Evolutionary conservation across 257 asterid species (phyloP).

Genomic region (Gentiana dahurica): DNA sequence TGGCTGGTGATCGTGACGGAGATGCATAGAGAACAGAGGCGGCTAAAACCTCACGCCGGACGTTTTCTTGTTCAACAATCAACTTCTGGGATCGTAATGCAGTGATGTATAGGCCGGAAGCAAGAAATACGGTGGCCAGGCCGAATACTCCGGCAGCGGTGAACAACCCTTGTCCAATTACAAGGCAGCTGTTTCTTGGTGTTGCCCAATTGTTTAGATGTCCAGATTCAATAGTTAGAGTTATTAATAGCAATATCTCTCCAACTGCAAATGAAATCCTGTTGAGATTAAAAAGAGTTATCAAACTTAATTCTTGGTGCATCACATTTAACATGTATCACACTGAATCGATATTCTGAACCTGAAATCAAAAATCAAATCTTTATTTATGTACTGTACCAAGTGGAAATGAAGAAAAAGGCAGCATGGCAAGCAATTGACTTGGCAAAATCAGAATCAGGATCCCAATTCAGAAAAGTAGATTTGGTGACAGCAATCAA

Average conservation of each 20-base stretch:
- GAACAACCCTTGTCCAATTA: conserved; percentile 54
- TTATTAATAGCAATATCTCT: conserved; percentile 65
- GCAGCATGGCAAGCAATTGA: conserved; percentile 62
- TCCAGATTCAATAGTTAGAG: conserved; percentile 78
- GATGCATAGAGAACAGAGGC: conserved; percentile 50
- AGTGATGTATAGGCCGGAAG: conserved; percentile 56
- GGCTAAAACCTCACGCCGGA: conserved; percentile 33
- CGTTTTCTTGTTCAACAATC: conserved; percentile 25
- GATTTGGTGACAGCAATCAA: conserved; percentile 48
- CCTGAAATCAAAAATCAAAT: no score
- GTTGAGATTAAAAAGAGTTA: not conserved
- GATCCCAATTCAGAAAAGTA: conserved; percentile 36
- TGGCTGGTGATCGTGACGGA: conserved; percentile 46
- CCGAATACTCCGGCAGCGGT: conserved; percentile 71
- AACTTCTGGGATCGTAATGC: conserved; percentile 40
- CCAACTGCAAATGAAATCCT: conserved; percentile 78
- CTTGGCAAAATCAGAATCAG: conserved; percentile 39
- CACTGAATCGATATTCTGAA: not conserved
- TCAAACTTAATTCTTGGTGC: not conserved
- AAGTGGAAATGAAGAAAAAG: conserved; percentile 62
- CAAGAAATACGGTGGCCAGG: conserved; percentile 50
- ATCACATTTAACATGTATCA: no score
- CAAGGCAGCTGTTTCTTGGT: conserved; percentile 42
- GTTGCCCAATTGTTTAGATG: conserved; percentile 64
- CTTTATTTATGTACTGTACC: conserved; percentile 24